phyloP scores from a whole-genome alignment of 2,329 filamentous ascomycete genomes.

The Ophiobolus disseminans region DNA sequence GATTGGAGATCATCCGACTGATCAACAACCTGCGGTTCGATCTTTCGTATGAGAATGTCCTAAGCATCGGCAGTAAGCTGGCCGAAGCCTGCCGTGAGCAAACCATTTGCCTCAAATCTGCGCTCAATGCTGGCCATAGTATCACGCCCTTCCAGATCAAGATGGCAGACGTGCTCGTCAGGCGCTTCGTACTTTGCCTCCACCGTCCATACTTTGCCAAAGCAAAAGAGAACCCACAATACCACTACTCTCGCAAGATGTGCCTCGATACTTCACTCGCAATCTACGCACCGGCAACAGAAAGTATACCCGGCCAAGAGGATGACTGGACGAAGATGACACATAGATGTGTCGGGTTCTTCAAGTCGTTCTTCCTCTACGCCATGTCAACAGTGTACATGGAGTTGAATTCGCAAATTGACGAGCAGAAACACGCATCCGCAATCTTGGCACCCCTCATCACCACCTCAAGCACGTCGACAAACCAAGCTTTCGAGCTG shows the following conservation, averaged over 20 bases:
- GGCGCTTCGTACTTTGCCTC: slow-evolving; percentile 63
- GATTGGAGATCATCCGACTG: slow-evolving; percentile 44
- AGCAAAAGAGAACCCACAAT: slow-evolving; percentile 55
- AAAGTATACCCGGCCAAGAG: slow-evolving; percentile 6
- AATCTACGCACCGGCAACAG: slow-evolving; percentile 25
- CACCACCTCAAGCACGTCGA: neutral
- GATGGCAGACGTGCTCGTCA: slow-evolving; percentile 59
- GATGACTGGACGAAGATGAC: slow-evolving; percentile 35
- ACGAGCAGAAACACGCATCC: slow-evolving; percentile 18
- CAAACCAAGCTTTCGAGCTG: neutral
- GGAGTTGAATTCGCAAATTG: slow-evolving; percentile 31
- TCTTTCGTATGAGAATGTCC: slow-evolving; percentile 38
- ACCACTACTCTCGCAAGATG: slow-evolving; percentile 59
- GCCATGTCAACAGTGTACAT: slow-evolving; percentile 30
- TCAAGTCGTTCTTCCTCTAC: slow-evolving; percentile 33
- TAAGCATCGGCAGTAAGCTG: slow-evolving; percentile 37
- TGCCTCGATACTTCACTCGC: slow-evolving; percentile 51
- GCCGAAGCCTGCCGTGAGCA: slow-evolving; percentile 28
- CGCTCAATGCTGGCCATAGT: slow-evolving; percentile 10
- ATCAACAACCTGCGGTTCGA: slow-evolving; percentile 44
- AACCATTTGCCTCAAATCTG: slow-evolving; percentile 22
- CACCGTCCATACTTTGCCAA: slow-evolving; percentile 59
- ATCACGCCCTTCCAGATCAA: slow-evolving; percentile 55
- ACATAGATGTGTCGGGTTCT: slow-evolving; percentile 29
- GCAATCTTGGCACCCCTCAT: slow-evolving; percentile 16